These are phyloP conservation scores for Juglanconis oblonga DNA, from an alignment of 2,329 filamentous ascomycete genomes.

Conservation along the genomic window DNA sequence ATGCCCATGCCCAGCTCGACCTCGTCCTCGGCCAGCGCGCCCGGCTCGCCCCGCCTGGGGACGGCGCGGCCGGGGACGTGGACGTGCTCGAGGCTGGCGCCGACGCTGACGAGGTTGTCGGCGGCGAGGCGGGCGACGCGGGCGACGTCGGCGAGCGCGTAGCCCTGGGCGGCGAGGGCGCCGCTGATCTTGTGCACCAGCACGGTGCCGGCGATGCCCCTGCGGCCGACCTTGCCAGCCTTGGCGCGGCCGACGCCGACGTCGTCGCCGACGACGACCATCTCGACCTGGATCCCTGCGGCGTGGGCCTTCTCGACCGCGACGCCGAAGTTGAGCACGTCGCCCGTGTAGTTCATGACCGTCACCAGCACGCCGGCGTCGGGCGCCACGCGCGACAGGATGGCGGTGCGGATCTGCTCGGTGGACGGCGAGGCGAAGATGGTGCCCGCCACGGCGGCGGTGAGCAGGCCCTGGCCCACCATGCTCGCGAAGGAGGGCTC, in stretches of 20 bases:
- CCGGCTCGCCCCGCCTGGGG: slow-evolving; percentile 44
- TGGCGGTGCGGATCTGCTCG: slow-evolving; percentile 76
- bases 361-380: slow-evolving; percentile 74
- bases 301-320: slow-evolving; percentile 89
- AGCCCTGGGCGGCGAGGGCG: slow-evolving; percentile 72
- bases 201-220: slow-evolving; percentile 89
- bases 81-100: slow-evolving; percentile 84
- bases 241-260: slow-evolving; percentile 79
- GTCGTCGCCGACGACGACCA: slow-evolving; percentile 90
- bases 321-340: slow-evolving; percentile 90
- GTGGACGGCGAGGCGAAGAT: slow-evolving; percentile 75
- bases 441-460: slow-evolving; percentile 79
- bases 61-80: slow-evolving; percentile 78
- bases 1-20: slow-evolving; percentile 75
- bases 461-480: slow-evolving; percentile 77
- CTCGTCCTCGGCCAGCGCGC: slow-evolving; percentile 56
- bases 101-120: slow-evolving; percentile 78
- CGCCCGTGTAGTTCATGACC: slow-evolving; percentile 93
- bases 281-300: slow-evolving; percentile 72
- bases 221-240: slow-evolving; percentile 86
- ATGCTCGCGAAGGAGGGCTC: slow-evolving; percentile 85
- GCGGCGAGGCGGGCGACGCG: slow-evolving; percentile 69
- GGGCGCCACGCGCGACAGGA: slow-evolving; percentile 66
- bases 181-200: slow-evolving; percentile 89
- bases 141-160: slow-evolving; percentile 66